Evolutionary conservation across 371 early-diverging fungal genomes (phyloP).

Genomic region (Aphelidium insulamus): DNA sequence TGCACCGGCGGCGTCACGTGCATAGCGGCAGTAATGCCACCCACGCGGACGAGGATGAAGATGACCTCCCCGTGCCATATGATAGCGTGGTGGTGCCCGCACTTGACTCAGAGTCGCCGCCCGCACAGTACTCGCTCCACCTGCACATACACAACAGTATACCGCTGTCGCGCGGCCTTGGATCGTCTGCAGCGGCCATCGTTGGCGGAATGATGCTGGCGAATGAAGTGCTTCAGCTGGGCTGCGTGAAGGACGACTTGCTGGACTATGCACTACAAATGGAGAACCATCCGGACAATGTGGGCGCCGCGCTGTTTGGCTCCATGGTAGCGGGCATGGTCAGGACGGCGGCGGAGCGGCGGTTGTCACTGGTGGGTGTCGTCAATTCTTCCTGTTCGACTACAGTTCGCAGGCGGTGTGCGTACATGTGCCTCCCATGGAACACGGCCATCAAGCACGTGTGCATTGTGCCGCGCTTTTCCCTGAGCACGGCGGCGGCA

Average conservation of each 20-base stretch:
- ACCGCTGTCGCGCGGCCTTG: conserved; percentile 84
- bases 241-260: conserved; percentile 39
- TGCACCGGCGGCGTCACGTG: too few relatives aligned
- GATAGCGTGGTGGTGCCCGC: conserved; percentile 32
- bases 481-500: conserved; percentile 74
- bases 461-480: conserved; percentile 70
- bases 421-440: conserved; percentile 40
- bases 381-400: too few relatives aligned
- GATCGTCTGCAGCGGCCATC: conserved; percentile 86
- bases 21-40: too few relatives aligned
- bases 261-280: conserved; percentile 68
- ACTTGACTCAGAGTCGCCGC: background rate
- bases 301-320: conserved; percentile 75
- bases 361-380: conserved; percentile 16
- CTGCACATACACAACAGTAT: conserved; percentile 66
- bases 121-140: conserved; percentile 15
- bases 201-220: conserved; percentile 80
- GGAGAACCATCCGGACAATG: conserved; percentile 93
- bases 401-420: too few relatives aligned
- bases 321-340: conserved; percentile 74
- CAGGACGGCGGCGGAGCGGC: conserved; percentile 11
- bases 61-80: conserved; percentile 47
- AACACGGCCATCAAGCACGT: conserved; percentile 47
- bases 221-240: conserved; percentile 39
- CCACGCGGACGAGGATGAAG: conserved; percentile 53